These are phyloP conservation scores for Mortierella antarctica DNA, from an alignment of 192 early-diverging fungal genomes.

Conservation along the genomic window DNA sequence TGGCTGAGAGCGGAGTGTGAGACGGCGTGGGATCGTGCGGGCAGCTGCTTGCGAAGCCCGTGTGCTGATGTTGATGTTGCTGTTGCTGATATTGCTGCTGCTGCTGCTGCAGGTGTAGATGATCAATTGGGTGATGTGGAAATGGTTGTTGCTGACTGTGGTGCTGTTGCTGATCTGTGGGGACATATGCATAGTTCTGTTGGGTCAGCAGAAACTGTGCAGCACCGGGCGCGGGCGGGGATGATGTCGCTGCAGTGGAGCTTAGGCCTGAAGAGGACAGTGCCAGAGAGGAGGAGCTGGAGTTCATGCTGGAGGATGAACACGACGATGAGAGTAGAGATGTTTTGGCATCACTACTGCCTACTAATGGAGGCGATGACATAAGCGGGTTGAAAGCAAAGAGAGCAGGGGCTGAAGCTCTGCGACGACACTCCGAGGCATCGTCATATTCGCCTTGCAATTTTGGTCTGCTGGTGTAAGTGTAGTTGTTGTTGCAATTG, in stretches of 20 bases:
- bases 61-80: slow-evolving; percentile 13
- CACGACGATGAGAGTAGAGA: too few relatives aligned
- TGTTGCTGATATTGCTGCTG: slow-evolving; percentile 13
- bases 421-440: too few relatives aligned
- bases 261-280: background rate
- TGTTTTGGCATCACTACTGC: too few relatives aligned
- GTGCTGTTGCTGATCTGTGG: slow-evolving; percentile 29
- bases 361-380: too few relatives aligned
- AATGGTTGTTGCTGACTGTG: slow-evolving; percentile 7
- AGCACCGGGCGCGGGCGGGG: background rate
- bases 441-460: too few relatives aligned
- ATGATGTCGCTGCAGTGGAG: slow-evolving; percentile 30
- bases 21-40: slow-evolving; percentile 8
- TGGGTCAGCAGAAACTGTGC: background rate
- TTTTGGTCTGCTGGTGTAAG: too few relatives aligned
- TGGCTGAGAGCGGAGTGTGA: background rate
- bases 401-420: too few relatives aligned
- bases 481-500: too few relatives aligned
- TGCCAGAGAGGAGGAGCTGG: too few relatives aligned
- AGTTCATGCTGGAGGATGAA: too few relatives aligned
- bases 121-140: slow-evolving; percentile 8
- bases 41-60: background rate
- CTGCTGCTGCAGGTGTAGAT: slow-evolving; percentile 7
- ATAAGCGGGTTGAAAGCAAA: too few relatives aligned
- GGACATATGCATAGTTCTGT: background rate